Base-by-base conservation (phyloP, 495 filamentous ascomycete genomes). In the Penicillium pulvis region DNA sequence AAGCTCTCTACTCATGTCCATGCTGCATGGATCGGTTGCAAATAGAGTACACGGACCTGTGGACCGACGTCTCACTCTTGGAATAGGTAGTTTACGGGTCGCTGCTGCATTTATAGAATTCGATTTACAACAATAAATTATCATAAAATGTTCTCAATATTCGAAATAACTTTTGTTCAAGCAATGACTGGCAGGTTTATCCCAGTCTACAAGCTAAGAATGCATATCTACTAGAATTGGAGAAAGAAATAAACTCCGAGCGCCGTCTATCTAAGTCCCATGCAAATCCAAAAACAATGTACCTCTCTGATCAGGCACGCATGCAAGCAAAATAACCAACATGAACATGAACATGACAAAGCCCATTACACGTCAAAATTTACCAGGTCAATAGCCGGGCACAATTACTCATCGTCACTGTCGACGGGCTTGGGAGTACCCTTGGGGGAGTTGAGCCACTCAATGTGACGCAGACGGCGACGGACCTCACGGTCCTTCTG, bases 401-500 rank as follows among this genome's bases (percentile, higher is more conserved):
- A n/a, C 42, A 58, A 56, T 63, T 83, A 83, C 35, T 78, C 83
- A 66, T 93, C 90, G 59, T 94, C 90, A 41, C 89, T 91, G 69
- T 94, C 90, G 39, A 73, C 73, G 0, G 88, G 87, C 69, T 89
- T 85, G 17, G 90, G 90, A 6, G 90, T 94, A 8, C 90, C 89
- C 81, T 89, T 87, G 64, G 86, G 83, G 26, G 71, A 76, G 67
- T 79, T 50, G 36, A 48, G 43, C 39, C 95, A 98, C 74, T 98
- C 93, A 61, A 98, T 93, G 73, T 98, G 91, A 70, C 94, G 89
- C 75, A 98, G 78, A 70, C 93, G 81, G 56, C 93, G 83, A 60
- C 94, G 82, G 28, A 87, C 87, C 73, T 98, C 95, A 3, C 89
- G 81, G 63, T 98, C 94, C 83, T 98, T 98, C 66, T 91, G 59